Evolutionary conservation across 225 moss, liverwort and hornwort species (phyloP), one percentile per base, ranked within the genome.

Genomic region (Straminergon stramineum): DNA sequence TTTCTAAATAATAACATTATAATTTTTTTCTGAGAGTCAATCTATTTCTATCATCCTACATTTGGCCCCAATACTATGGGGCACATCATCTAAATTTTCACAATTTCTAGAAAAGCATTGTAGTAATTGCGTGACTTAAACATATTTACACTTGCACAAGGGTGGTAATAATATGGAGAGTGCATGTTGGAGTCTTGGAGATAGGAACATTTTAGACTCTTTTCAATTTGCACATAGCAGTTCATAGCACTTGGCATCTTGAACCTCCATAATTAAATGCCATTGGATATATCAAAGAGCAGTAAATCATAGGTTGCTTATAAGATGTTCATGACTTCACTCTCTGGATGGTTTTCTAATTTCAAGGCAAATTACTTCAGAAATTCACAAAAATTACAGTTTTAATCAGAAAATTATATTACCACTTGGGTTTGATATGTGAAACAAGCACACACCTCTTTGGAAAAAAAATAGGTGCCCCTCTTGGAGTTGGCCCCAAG

Each of bases 11-110:
- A n/a, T 21, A 11, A 69, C 0, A 69, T n/a, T 20, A 15, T 41
- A 9, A 41, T 71, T 41, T 8, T 41, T 41, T 41, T 10, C 3
- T 26, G 41, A 41, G 3, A 7, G 5, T 39, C 39, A 70, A 39
- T 70, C 48, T 48, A 48, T 2, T 48, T 48, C 2, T 17, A 4
- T 34, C 9, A 65, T 32, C 10, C 10, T 10, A 18, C 6, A 34
- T 34, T 66, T 34, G 2, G 17, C 2, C 65, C 17, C 0, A 65
- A 9, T 65, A 65, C 17, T 66, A 3, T 66, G 34, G 2, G 18
- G 1, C 2, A 66, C 5, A 34, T 66, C 34, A 66, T 66, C 5
- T 0, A 34, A 66, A 34, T 66, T 0, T 3, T 0, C 0, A 32
- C 15, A 34, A 10, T 18, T 66, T 66, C 3, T 35, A 19, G 10